Conservation (phyloP, 2,329 filamentous ascomycete species). For the Clarireedia monteithiana region DNA sequence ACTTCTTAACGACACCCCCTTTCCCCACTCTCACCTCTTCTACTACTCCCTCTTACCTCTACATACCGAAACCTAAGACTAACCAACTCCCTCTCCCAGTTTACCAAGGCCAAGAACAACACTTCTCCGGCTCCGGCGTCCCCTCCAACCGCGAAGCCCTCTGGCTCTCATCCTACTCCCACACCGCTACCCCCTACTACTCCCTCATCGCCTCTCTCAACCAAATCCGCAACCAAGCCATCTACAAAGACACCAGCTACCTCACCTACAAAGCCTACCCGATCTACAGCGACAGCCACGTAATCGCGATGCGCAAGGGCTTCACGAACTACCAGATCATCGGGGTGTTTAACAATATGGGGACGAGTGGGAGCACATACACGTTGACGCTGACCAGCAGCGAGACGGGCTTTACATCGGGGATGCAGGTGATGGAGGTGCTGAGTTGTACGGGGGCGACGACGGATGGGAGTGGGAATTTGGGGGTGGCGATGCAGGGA, state of each 20-base stretch:
- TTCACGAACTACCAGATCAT: constrained; percentile 18
- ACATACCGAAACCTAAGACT: too few species aligned
- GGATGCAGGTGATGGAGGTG: constrained; percentile 33
- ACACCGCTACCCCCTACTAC: constrained; percentile 33
- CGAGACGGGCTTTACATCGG: constrained; percentile 33
- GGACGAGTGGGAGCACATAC: constrained; percentile 28
- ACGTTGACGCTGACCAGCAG: constrained; percentile 30
- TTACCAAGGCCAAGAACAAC: constrained; percentile 47
- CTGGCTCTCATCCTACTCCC: constrained; percentile 34
- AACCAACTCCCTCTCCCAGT: constrained; percentile 19
- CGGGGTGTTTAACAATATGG: constrained; percentile 35
- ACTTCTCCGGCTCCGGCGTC: constrained; percentile 33
- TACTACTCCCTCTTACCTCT: neutral
- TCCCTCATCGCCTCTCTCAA: constrained; percentile 29
- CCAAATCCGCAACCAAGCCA: constrained; percentile 23
- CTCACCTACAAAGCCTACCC: constrained; percentile 23
- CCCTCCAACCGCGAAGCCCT: constrained; percentile 38
- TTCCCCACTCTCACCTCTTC: neutral
- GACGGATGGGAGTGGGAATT: constrained; percentile 35
- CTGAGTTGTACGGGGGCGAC: constrained; percentile 37
- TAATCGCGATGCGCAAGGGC: constrained; percentile 26
- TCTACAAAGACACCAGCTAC: constrained; percentile 19
- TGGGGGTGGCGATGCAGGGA: constrained; percentile 36
- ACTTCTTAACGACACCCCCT: neutral
- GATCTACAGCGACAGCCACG: constrained; percentile 20